phyloP scores from a whole-genome alignment of 2,329 filamentous ascomycete species.

The Pezicula radicicola region DNA sequence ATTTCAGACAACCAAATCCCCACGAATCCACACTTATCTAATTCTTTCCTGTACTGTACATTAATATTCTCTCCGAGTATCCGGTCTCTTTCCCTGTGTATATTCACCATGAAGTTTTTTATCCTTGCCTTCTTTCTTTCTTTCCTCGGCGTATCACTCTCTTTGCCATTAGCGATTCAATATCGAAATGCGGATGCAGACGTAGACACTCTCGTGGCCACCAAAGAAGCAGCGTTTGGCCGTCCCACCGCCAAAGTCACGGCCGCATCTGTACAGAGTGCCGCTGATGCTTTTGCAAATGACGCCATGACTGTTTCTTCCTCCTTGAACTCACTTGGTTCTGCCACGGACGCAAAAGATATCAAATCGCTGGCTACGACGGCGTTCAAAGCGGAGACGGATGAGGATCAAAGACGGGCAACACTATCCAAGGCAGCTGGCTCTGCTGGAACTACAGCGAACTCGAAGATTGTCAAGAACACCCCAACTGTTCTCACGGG shows the following conservation, averaged over 20 bases:
- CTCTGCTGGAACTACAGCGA: constrained; percentile 13
- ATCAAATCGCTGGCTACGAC: constrained; percentile 17
- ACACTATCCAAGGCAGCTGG: constrained; percentile 19
- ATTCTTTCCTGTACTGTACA: background rate
- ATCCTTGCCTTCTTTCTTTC: constrained; percentile 9
- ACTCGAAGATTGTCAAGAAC: constrained; percentile 21
- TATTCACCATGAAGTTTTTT: constrained; percentile 16
- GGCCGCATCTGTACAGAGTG: constrained; percentile 10
- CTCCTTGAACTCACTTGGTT: constrained; percentile 15
- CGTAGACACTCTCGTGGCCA: no score
- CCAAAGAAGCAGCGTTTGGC: no score
- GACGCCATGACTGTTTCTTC: constrained; percentile 23
- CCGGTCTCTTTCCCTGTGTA: constrained; percentile 1
- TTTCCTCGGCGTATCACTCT: constrained; percentile 6
- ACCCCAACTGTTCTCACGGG: constrained; percentile 20
- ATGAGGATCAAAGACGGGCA: constrained; percentile 20
- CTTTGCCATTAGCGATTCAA: constrained; percentile 8
- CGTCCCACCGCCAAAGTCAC: background rate
- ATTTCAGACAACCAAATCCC: no score
- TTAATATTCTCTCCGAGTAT: background rate
- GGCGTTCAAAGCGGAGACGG: constrained; percentile 20
- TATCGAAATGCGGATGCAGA: background rate
- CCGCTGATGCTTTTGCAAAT: constrained; percentile 17
- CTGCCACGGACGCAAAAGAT: constrained; percentile 5
- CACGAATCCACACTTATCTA: background rate